phyloP scores from a whole-genome alignment of 192 early-diverging fungal genomes.

The Coemansia sp. region DNA sequence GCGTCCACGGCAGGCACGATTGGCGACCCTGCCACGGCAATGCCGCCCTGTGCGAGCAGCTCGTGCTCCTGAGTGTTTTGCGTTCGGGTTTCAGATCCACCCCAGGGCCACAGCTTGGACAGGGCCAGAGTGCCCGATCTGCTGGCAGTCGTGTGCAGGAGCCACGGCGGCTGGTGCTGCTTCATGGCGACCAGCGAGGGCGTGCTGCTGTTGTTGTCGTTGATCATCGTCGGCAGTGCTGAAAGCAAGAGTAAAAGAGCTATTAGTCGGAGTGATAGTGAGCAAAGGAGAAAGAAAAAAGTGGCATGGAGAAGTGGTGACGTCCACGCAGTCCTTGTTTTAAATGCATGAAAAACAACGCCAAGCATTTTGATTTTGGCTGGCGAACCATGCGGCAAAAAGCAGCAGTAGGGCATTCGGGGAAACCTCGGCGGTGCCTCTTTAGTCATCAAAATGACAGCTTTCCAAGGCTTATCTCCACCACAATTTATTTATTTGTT shows the following conservation, averaged over 20 bases:
- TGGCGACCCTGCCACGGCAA: constrained; percentile 9
- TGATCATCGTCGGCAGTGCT: neutral
- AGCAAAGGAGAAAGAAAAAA: neutral
- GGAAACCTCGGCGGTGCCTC: neutral
- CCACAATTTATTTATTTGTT: neutral
- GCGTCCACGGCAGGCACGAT: neutral
- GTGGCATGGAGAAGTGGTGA: neutral
- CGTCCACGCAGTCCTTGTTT: too few relatives aligned
- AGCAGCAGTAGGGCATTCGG: neutral
- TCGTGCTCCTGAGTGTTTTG: constrained; percentile 22
- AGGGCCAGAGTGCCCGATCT: neutral
- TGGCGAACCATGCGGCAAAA: too few relatives aligned
- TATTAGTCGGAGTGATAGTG: too few relatives aligned
- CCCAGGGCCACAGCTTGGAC: constrained; percentile 19
- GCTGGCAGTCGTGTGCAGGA: neutral
- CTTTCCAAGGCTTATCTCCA: neutral
- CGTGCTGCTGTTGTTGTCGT: neutral
- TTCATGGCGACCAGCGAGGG: neutral
- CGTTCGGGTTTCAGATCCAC: constrained; percentile 9
- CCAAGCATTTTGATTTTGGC: too few relatives aligned
- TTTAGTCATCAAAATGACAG: neutral
- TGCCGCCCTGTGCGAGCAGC: constrained; percentile 29
- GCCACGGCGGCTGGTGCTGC: neutral
- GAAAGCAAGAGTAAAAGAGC: neutral
- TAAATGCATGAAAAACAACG: too few relatives aligned